Evolutionary conservation across 768 basidiomycete species (phyloP).

Genomic region (Lyophyllum decastes): DNA sequence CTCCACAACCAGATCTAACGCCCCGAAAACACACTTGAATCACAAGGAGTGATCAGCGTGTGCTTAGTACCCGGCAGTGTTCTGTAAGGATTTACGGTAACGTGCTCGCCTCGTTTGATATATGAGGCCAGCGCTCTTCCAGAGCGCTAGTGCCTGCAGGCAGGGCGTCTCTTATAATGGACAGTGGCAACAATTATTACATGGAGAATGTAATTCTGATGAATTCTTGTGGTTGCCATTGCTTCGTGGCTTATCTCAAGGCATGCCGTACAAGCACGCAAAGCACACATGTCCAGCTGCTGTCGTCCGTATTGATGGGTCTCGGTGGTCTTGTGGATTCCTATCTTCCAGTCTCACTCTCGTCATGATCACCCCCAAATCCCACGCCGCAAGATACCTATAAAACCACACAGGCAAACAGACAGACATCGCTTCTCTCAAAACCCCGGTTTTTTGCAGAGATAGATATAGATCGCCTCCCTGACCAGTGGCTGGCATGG

Average conservation of each 20-base stretch:
- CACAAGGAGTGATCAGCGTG: too few relatives aligned
- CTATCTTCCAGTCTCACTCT: neutral
- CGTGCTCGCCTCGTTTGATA: neutral
- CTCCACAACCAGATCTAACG: neutral
- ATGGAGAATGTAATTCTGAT: neutral
- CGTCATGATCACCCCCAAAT: neutral
- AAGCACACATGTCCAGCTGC: neutral
- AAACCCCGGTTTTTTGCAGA: neutral
- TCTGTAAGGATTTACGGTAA: neutral
- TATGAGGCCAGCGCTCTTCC: neutral
- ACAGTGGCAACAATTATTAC: neutral
- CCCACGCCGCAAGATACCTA: neutral
- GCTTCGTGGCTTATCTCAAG: neutral
- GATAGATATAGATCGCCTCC: neutral
- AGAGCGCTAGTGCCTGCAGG: neutral
- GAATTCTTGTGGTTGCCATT: neutral
- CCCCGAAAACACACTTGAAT: too few relatives aligned
- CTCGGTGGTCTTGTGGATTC: neutral
- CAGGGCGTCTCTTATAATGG: neutral
- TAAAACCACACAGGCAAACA: neutral
- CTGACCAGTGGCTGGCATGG: neutral
- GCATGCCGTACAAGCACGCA: neutral
- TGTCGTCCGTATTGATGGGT: neutral
- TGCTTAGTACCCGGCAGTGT: neutral
- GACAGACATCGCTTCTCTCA: neutral